A percentile compares a stretch with the other conserved stretches of the same genome.
phyloP scores from a whole-genome alignment of 352 stramenopile genomes.

The Pythium grandisporangium region DNA sequence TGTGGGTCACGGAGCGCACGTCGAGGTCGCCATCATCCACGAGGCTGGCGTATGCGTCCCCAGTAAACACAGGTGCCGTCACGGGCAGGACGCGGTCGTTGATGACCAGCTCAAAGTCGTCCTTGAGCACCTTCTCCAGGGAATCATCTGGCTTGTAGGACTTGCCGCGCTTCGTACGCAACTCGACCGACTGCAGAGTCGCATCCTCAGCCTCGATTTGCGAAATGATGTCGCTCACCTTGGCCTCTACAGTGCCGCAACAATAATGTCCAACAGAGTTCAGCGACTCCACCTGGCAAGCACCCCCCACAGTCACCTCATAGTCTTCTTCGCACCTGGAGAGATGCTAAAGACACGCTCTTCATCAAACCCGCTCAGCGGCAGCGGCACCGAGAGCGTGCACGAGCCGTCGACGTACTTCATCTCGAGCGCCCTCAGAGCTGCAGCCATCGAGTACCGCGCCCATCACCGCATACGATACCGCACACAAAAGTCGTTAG shows the following conservation, averaged over 20 bases:
- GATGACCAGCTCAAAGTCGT: constrained; percentile 77
- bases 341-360: constrained; percentile 73
- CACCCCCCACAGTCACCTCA: no score
- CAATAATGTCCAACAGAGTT: no score
- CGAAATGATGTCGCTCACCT: constrained; percentile 55
- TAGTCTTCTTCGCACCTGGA: constrained; percentile 35
- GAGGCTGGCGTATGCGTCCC: constrained; percentile 64
- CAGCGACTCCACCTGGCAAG: no score
- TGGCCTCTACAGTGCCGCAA: constrained; percentile 68
- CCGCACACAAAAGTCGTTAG: no score
- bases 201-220: constrained; percentile 75
- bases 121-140: constrained; percentile 55
- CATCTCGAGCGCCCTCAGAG: constrained; percentile 43
- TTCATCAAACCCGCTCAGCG: constrained; percentile 71
- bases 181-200: constrained; percentile 53
- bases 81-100: constrained; percentile 74
- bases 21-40: constrained; percentile 71
- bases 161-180: constrained; percentile 50
- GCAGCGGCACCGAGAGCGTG: constrained; percentile 62
- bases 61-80: constrained; percentile 57
- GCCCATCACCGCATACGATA: background rate
- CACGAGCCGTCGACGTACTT: constrained; percentile 75
- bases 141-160: constrained; percentile 52
- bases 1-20: constrained; percentile 67
- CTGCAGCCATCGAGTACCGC: constrained; percentile 1